Evolutionary conservation across 192 early-diverging fungal species (phyloP).

Genomic region (Funneliformis mosseae): DNA sequence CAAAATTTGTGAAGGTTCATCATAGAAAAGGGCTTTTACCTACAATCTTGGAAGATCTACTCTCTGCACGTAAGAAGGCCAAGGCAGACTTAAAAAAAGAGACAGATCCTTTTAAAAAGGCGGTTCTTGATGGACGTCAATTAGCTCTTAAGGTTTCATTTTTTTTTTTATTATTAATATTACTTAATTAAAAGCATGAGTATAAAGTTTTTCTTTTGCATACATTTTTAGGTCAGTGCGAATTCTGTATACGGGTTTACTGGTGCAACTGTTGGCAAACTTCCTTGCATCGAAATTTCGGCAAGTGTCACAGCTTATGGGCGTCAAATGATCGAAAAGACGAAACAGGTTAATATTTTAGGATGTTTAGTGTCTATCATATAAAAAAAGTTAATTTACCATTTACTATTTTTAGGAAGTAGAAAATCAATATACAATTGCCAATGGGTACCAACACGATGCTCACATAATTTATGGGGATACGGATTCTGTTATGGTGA

Average conservation of each 20-base stretch:
- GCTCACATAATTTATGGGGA: constrained; percentile 97
- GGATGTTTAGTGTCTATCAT: background rate
- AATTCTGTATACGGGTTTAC: constrained; percentile 99
- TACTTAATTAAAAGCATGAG: background rate
- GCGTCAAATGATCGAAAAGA: constrained; percentile 92
- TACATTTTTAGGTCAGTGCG: constrained; percentile 82
- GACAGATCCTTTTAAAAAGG: constrained; percentile 91
- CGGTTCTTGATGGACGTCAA: constrained; percentile 95
- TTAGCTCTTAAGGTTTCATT: constrained; percentile 80
- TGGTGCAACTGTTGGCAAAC: constrained; percentile 87
- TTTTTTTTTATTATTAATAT: constrained; percentile 6
- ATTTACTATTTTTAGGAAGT: constrained; percentile 54
- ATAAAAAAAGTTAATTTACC: background rate
- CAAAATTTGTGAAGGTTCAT: constrained; percentile 81
- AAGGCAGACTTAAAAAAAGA: constrained; percentile 95
- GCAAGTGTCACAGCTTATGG: constrained; percentile 93
- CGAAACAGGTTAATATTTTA: constrained; percentile 59
- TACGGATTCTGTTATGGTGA: constrained; percentile 99
- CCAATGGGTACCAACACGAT: constrained; percentile 86
- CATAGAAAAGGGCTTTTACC: constrained; percentile 85
- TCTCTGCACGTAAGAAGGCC: constrained; percentile 90
- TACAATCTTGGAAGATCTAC: constrained; percentile 83
- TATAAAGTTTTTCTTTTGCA: background rate
- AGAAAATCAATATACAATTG: constrained; percentile 78
- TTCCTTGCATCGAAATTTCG: constrained; percentile 93